Base-by-base conservation (phyloP, 2,329 filamentous ascomycete genomes). In the Pyrenophora teres region DNA sequence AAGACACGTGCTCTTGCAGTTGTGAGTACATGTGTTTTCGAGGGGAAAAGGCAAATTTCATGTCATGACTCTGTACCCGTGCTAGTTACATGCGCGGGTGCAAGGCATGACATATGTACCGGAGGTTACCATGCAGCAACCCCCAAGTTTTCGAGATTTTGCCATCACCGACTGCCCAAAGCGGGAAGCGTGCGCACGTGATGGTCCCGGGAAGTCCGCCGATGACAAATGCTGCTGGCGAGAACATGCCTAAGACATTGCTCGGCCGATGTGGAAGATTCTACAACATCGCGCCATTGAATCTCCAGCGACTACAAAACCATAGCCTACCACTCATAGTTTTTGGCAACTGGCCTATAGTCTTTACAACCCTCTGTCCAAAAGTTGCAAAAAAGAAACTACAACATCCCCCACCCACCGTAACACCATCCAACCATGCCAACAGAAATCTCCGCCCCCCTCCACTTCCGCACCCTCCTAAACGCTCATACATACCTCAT, bases 401-500 rank as follows among this genome's bases (percentile, higher is more conserved):
- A 15, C 15, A 15, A 15, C 15, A 15, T 15, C 15, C 15, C 15
- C 15, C 15, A 15, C 15, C 15, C 6, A 21, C 32, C 27, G 3
- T 35, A 52, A n/a, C n/a, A 31, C 32, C 12, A 31, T 25, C 27
- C 18, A 54, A 54, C 18, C 15, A 70, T 70, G 68, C 60, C 65
- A 10, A 70, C 63, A 40, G 65, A 68, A 54, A 72, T 74, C 48
- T 64, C 57, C 36, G 59, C 67, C 12, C 51, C 64, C 4, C 56
- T 71, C 4, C 70, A 74, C 53, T 67, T 74, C 60, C 68, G 60
- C 56, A 72, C 69, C 18, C 63, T 75, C 15, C 60, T 74, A 13
- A 63, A 55, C n/a, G 56, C 57, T 0, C 65, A 71, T 53, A 70
- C 65, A n/a, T 73, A 70, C 55, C 70, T 80, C 52, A 72, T 81